A percentile compares a stretch with the other conserved stretches of the same genome.
Conservation (phyloP, 345 rosid species). For the Gossypium arboreum region DNA sequence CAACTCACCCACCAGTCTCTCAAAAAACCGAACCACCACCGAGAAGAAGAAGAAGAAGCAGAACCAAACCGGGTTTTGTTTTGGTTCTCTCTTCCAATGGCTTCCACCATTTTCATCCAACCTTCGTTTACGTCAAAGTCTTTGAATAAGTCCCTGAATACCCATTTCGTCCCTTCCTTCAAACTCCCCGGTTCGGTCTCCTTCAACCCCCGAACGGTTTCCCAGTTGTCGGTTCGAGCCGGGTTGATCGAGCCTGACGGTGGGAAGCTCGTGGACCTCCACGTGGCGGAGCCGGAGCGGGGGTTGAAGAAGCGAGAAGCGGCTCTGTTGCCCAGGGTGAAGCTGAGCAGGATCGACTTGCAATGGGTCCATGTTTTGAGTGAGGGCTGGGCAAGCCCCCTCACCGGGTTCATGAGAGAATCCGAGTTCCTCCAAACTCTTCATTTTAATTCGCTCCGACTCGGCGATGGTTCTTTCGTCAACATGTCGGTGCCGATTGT, state of each 20-base stretch:
- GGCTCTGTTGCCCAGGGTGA: slow-evolving; percentile 50
- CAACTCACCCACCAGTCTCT: neutral
- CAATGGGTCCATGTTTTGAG: slow-evolving; percentile 97
- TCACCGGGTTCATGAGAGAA: slow-evolving; percentile 94
- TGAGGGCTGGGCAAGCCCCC: slow-evolving; percentile 99
- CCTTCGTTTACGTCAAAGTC: slow-evolving; percentile 36
- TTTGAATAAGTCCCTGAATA: slow-evolving; percentile 31
- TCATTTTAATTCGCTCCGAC: slow-evolving; percentile 96
- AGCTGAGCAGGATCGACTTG: slow-evolving; percentile 62
- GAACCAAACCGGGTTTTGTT: neutral
- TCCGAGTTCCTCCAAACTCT: slow-evolving; percentile 99
- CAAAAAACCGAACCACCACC: neutral
- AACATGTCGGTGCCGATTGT: slow-evolving; percentile 99
- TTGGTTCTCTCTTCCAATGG: slow-evolving; percentile 35
- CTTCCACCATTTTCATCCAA: slow-evolving; percentile 45
- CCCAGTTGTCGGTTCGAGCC: slow-evolving; percentile 29
- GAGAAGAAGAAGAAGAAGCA: neutral
- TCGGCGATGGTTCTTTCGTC: slow-evolving; percentile 83
- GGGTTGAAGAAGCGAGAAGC: slow-evolving; percentile 63
- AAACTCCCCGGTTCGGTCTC: slow-evolving; percentile 31
- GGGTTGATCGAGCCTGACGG: slow-evolving; percentile 88
- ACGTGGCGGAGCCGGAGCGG: slow-evolving; percentile 55
- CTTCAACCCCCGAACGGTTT: slow-evolving; percentile 8
- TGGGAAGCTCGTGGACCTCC: slow-evolving; percentile 69
- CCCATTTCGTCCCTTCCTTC: slow-evolving; percentile 35